phyloP scores from a whole-genome alignment of 2,329 filamentous ascomycete genomes.

The Diaporthe ampelina region DNA sequence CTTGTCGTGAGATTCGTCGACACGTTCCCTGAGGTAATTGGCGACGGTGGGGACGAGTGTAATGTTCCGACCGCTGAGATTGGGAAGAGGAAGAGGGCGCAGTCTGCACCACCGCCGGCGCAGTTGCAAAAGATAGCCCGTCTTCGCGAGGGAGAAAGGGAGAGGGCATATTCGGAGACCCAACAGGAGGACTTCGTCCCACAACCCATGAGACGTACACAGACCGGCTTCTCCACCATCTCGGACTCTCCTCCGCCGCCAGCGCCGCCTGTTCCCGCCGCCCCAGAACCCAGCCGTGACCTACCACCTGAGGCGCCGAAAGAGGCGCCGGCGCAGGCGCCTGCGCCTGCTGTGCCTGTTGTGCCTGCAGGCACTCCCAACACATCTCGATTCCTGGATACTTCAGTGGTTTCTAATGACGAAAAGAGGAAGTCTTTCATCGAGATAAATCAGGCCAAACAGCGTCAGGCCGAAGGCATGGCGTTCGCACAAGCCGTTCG shows the following conservation, averaged over 20 bases:
- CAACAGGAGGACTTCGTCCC: constrained; percentile 66
- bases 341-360: constrained; percentile 48
- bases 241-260: constrained; percentile 43
- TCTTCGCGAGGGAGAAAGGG: constrained; percentile 45
- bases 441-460: constrained; percentile 70
- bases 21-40: constrained; percentile 83
- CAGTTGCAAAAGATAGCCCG: constrained; percentile 44
- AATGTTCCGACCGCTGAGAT: constrained; percentile 80
- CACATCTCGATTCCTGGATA: constrained; percentile 53
- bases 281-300: constrained; percentile 47
- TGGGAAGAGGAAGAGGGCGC: constrained; percentile 66
- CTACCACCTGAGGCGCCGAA: constrained; percentile 43
- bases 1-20: constrained; percentile 82
- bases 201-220: constrained; percentile 67
- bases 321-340: background rate
- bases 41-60: constrained; percentile 91
- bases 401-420: constrained; percentile 55
- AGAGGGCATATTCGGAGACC: constrained; percentile 46
- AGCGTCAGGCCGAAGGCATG: constrained; percentile 71
- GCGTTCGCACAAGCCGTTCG: constrained; percentile 68
- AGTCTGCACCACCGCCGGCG: constrained; percentile 50
- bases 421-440: constrained; percentile 71
- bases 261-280: constrained; percentile 24
- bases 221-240: constrained; percentile 66
- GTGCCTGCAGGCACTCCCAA: constrained; percentile 51